Percentiles rank a stretch among this genome's conserved stretches.
These are phyloP conservation scores for Niveomyces coronatus DNA, from an alignment of 2,329 filamentous ascomycete genomes.

Conservation along the genomic window DNA sequence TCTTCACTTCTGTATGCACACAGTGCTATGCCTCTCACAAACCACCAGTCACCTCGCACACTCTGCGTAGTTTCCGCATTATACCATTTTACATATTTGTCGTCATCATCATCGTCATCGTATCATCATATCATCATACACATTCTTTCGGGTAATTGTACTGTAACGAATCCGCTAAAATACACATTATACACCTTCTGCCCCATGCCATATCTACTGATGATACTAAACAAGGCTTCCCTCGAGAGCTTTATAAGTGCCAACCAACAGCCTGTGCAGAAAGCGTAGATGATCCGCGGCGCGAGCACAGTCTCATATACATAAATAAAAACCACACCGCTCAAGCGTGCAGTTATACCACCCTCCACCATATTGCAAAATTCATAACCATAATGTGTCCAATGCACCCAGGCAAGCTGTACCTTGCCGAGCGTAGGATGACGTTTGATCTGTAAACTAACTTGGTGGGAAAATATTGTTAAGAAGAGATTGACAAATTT, in stretches of 20 bases:
- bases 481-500: slow-evolving; percentile 36
- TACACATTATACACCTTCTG: not conserved
- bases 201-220: slow-evolving; percentile 7
- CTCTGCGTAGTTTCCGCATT: no score
- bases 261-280: not conserved
- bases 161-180: slow-evolving; percentile 7
- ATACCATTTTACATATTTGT: no score
- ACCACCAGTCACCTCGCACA: no score
- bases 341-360: slow-evolving; percentile 1
- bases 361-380: slow-evolving; percentile 41
- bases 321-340: not conserved
- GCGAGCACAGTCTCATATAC: not conserved
- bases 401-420: slow-evolving; percentile 42
- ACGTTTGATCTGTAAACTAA: slow-evolving; percentile 44
- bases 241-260: not conserved
- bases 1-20: no score
- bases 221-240: slow-evolving; percentile 1
- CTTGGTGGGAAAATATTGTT: slow-evolving; percentile 40
- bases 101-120: no score
- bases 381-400: slow-evolving; percentile 52
- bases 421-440: slow-evolving; percentile 46
- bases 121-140: not conserved
- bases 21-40: no score
- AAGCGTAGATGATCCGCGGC: not conserved
- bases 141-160: slow-evolving; percentile 2